Evolutionary conservation across 108 stramenopile species (phyloP).

Genomic region (Fistulifera pelliculosa): DNA sequence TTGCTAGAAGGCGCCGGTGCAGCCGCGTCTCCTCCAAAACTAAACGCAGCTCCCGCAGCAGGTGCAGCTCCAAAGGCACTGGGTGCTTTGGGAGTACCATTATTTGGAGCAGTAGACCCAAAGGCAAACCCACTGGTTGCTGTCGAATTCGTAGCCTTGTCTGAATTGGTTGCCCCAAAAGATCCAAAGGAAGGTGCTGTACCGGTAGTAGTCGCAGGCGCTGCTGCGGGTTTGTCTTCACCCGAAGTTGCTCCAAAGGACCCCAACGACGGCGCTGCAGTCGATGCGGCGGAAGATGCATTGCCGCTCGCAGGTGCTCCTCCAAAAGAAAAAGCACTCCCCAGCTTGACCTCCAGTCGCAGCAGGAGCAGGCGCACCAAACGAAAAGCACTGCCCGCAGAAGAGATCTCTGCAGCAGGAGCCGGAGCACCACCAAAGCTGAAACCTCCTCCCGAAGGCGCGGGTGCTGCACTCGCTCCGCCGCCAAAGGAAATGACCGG

Average conservation of each 20-base stretch:
- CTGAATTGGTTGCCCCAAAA: background rate
- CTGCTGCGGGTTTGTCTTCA: conserved; percentile 2
- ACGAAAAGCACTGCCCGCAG: no score
- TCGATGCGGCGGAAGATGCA: background rate
- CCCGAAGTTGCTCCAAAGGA: conserved; percentile 10
- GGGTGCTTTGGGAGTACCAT: conserved; percentile 3
- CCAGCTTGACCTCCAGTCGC: conserved; percentile 10
- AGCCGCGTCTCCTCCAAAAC: conserved; percentile 11
- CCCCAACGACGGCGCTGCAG: background rate
- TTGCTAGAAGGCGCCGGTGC: conserved; percentile 3
- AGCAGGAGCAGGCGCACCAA: conserved; percentile 5
- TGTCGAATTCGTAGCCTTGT: background rate
- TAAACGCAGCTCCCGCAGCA: conserved; percentile 7
- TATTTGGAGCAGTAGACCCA: conserved; percentile 5
- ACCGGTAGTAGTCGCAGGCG: conserved; percentile 9
- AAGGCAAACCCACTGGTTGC: background rate
- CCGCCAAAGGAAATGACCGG: background rate
- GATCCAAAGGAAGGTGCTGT: background rate
- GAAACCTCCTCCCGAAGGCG: conserved; percentile 20
- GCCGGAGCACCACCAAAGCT: conserved; percentile 20
- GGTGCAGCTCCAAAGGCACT: conserved; percentile 2
- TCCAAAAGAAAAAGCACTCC: conserved; percentile 20
- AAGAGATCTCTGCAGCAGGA: conserved; percentile 5
- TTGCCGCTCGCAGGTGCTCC: background rate
- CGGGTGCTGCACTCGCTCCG: background rate